Base-by-base conservation (phyloP, 2,329 filamentous ascomycete species). In the Pyricularia sp. region DNA sequence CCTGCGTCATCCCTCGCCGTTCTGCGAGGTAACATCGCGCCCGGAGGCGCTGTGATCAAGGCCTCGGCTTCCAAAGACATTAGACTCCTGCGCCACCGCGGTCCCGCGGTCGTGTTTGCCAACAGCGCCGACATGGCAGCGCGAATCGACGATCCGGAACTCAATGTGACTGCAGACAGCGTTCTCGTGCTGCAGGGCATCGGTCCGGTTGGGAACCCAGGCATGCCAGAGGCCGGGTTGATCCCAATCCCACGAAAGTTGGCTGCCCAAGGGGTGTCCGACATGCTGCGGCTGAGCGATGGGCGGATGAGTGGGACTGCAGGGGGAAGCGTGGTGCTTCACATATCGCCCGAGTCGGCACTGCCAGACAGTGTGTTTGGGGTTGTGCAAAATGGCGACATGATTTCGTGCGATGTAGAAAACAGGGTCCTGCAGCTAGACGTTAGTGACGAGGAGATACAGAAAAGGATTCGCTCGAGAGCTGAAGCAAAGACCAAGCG, bases 111-210 rank as follows among this genome's bases (percentile, higher is more conserved):
- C 3, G 84, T 85, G 0, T 97, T 97, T 76, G 85, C 83, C 0
- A 91, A 92, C 20, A 90, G 92, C 36, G 92, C 90, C 1, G 93
- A 94, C 0, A 81, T 97, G 14, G 89, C 88, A 28, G 81, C 82
- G 25, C 90, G 93, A 9, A 79, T 86, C 31, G 84, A 86, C 69
- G 79, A 80, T 61, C 81, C 81, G 0, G 74, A 77, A 31, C 87
- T 97, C 69, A 90, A 92, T 33, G 87, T 96, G 0, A 76, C 76
- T 0, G 72, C 77, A 0, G 77, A 84, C 59, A 82, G 81, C 64
- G 93, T 97, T 10, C 83, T 97, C 0, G 88, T 97, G 4, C 88
- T 97, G 30, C 89, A 93, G 71, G 94, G 93, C 71, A 94, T 97
- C 75, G 94, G 94, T 0, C 94, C 93, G 0, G 92, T 95, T 68